A percentile compares a stretch with the other conserved stretches of the same genome.
phyloP scores from a whole-genome alignment of 768 basidiomycete species.

The Russula dissimulans region DNA sequence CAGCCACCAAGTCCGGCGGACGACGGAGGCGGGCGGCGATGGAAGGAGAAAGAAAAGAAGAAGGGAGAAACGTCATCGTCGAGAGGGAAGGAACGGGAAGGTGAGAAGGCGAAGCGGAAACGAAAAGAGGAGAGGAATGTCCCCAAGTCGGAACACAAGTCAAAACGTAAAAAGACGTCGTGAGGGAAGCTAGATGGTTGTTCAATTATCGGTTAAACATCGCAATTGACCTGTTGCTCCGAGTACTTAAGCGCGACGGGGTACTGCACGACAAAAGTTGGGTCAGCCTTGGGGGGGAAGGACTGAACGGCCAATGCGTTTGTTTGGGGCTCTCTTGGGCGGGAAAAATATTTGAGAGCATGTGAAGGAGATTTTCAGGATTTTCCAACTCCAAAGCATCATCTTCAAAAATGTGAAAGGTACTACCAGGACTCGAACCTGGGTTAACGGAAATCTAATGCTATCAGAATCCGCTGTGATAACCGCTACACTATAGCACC shows the following conservation, averaged over 20 bases:
- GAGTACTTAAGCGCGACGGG: no score
- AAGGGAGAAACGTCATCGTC: constrained; percentile 13
- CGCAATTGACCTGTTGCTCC: no score
- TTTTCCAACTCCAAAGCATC: background rate
- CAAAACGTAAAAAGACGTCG: constrained; percentile 25
- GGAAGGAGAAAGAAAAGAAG: constrained; percentile 15
- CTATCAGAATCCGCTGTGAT: constrained; percentile 32
- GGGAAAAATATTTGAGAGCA: no score
- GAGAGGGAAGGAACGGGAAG: constrained; percentile 12
- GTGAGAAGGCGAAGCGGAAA: constrained; percentile 21
- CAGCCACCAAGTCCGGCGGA: constrained; percentile 23
- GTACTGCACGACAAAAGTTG: no score
- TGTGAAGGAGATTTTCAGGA: no score
- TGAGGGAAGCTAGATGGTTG: background rate
- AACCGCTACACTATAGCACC: constrained; percentile 32
- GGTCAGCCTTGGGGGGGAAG: no score
- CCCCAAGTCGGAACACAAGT: constrained; percentile 17
- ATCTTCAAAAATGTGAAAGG: background rate
- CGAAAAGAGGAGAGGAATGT: constrained; percentile 20
- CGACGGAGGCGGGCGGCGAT: constrained; percentile 21
- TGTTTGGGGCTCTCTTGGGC: no score
- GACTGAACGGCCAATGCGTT: no score
- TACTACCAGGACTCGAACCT: constrained; percentile 20
- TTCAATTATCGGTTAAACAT: background rate
- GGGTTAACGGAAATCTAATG: constrained; percentile 10